Conservation (phyloP, 345 rosid genomes). For the Corymbia maculata region DNA sequence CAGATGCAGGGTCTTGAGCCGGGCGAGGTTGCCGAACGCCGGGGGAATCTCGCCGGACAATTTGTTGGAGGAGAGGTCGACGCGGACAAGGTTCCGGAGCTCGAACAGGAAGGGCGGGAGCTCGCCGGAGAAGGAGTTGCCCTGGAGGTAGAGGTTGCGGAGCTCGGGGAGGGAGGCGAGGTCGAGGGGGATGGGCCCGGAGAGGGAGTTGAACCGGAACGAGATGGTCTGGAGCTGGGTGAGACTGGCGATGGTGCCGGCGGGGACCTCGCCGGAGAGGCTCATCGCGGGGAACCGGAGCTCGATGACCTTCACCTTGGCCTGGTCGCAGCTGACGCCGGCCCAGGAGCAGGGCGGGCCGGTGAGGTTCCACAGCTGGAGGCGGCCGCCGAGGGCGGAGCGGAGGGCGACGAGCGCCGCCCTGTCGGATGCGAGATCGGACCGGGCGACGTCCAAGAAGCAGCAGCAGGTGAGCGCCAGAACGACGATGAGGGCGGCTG, state of each 20-base stretch:
- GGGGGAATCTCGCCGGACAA: conserved; percentile 25
- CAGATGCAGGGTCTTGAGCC: conserved; percentile 20
- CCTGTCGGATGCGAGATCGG: conserved; percentile 74
- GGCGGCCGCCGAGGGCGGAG: conserved; percentile 63
- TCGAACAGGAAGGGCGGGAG: conserved; percentile 38
- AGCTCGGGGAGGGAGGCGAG: conserved; percentile 47
- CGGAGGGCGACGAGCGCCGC: conserved; percentile 61
- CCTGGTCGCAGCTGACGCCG: conserved; percentile 47
- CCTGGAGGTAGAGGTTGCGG: conserved; percentile 58
- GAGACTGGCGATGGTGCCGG: conserved; percentile 62
- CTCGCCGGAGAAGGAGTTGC: conserved; percentile 64
- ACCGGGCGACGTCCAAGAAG: conserved; percentile 4
- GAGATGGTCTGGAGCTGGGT: conserved; percentile 52
- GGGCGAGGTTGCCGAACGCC: conserved; percentile 14
- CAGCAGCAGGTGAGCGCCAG: neutral
- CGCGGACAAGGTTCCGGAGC: conserved; percentile 17
- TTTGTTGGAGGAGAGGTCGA: conserved; percentile 17
- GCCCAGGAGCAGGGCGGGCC: conserved; percentile 54
- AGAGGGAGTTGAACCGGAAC: conserved; percentile 56
- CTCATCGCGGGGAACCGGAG: conserved; percentile 74
- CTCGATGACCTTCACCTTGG: conserved; percentile 24
- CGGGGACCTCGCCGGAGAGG: conserved; percentile 57
- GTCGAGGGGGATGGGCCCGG: conserved; percentile 71
- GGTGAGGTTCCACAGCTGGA: conserved; percentile 59
- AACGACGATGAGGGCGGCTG: neutral